These are phyloP conservation scores for Penicillium canariense DNA, from an alignment of 495 filamentous ascomycete species.

Conservation along the genomic window DNA sequence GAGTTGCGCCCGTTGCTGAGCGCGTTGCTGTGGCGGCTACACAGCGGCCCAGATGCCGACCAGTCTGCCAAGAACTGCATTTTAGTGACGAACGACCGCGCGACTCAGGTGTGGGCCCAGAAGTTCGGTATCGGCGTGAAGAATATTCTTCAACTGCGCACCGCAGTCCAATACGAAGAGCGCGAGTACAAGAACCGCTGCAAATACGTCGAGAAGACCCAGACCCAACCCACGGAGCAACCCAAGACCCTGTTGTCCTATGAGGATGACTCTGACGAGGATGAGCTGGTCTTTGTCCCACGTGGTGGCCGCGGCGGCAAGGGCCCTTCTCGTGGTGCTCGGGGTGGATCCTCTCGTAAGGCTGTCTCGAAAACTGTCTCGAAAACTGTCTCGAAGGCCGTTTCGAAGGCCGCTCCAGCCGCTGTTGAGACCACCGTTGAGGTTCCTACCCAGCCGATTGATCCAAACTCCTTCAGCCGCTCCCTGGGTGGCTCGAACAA, in stretches of 20 bases:
- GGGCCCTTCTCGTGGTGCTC: constrained; percentile 32
- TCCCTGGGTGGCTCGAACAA: constrained; percentile 32
- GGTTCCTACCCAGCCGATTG: constrained; percentile 52
- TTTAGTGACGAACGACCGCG: constrained; percentile 58
- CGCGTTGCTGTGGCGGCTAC: constrained; percentile 59
- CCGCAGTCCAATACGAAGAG: constrained; percentile 58
- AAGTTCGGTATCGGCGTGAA: constrained; percentile 60
- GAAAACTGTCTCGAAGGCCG: no score
- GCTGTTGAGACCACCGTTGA: constrained; percentile 32
- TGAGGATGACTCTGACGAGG: constrained; percentile 56
- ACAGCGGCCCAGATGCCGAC: constrained; percentile 45
- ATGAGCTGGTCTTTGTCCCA: constrained; percentile 57
- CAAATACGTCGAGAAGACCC: constrained; percentile 48
- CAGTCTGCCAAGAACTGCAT: constrained; percentile 45
- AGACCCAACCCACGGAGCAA: constrained; percentile 30
- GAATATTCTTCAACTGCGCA: constrained; percentile 58
- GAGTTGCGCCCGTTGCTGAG: constrained; percentile 58
- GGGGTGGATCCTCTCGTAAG: constrained; percentile 24
- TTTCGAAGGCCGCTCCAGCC: constrained; percentile 25
- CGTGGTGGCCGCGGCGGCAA: constrained; percentile 45
- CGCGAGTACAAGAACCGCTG: constrained; percentile 56
- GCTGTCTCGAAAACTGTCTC: no score
- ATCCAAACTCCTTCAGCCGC: constrained; percentile 55
- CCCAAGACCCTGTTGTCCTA: constrained; percentile 44
- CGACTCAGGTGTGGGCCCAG: constrained; percentile 54